Evolutionary conservation across 805 yeast species (phyloP), one percentile per base, ranked within the genome.

Genomic region (Babjeviella inositovora): DNA sequence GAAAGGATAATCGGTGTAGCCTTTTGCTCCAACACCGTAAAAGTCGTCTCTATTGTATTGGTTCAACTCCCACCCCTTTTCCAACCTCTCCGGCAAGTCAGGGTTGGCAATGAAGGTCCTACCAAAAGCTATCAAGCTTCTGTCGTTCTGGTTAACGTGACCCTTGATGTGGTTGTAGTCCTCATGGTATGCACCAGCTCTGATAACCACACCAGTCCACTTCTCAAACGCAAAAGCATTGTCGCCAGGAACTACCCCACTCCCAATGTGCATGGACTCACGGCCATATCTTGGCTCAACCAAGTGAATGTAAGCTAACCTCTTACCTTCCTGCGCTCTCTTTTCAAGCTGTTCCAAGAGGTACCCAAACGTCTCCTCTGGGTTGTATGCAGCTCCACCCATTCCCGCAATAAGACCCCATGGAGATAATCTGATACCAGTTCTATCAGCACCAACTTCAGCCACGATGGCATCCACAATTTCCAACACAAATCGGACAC

Each of bases 31-130:
- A n/a, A 27, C 14, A 15, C 34, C 27, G 36, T 67, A 70, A 43
- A 69, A 69, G 6, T 62, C 53, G 10, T 33, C 28, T 36, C 72
- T 52, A 37, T 65, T 52, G 34, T 66, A 69, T 15, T 42, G 31
- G 28, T 47, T 50, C 27, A 65, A 39, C 20, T 53, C 52, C 17
- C 39, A 25, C 14, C 55, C 56, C 15, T 57, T 40, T 29, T 49
- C 41, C 19, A 68, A 26, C 29, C 69, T 46, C n/a, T 43, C 34
- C 11, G 54, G 58, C 16, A 70, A 37, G 35, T 70, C 76, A 2
- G 76, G 74, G 43, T 68, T 69, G 15, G 70, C 42, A 23, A 62
- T 54, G 39, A 53, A 66, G 27, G 42, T 47, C 29, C 73, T 53
- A 15, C 72, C 72, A 28, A 50, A 39, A 2, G 53, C 64, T 15